Conservation (phyloP, 257 asterid species). For the Solanum sejunctum region DNA sequence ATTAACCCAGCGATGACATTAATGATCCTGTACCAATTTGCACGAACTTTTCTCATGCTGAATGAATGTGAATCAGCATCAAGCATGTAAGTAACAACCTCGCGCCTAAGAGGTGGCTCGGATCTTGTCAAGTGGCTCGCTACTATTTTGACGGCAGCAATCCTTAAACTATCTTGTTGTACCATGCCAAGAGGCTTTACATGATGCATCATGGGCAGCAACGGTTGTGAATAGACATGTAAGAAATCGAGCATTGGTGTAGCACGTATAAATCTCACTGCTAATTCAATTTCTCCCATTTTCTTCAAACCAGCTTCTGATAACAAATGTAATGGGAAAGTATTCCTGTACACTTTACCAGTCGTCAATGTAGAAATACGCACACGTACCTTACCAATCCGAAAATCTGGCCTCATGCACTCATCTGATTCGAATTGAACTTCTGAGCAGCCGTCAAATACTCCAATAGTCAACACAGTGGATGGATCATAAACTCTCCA, state of each 20-base stretch:
- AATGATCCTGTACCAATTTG: slow-evolving; percentile 70
- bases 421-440: slow-evolving; percentile 28
- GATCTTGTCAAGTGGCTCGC: slow-evolving; percentile 51
- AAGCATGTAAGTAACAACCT: slow-evolving; percentile 68
- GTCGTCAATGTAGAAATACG: slow-evolving; percentile 61
- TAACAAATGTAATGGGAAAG: slow-evolving; percentile 42
- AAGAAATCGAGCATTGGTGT: slow-evolving; percentile 61
- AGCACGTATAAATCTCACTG: slow-evolving; percentile 47
- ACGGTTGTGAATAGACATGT: slow-evolving; percentile 60
- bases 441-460: slow-evolving; percentile 64
- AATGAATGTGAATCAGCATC: slow-evolving; percentile 61
- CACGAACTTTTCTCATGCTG: slow-evolving; percentile 71
- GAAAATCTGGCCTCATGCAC: slow-evolving; percentile 32
- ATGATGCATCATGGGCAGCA: slow-evolving; percentile 75
- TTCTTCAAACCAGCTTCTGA: slow-evolving; percentile 62
- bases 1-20: slow-evolving; percentile 56
- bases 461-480: slow-evolving; percentile 64
- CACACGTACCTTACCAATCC: slow-evolving; percentile 72
- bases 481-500: slow-evolving; percentile 87
- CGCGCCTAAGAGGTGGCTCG: slow-evolving; percentile 73
- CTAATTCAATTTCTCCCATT: slow-evolving; percentile 79
- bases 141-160: slow-evolving; percentile 42
- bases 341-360: slow-evolving; percentile 45
- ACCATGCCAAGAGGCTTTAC: slow-evolving; percentile 57
- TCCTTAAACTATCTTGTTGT: slow-evolving; percentile 54